Evolutionary conservation across 352 stramenopile species (phyloP).

Genomic region (Globisporangium megalacanthum): DNA sequence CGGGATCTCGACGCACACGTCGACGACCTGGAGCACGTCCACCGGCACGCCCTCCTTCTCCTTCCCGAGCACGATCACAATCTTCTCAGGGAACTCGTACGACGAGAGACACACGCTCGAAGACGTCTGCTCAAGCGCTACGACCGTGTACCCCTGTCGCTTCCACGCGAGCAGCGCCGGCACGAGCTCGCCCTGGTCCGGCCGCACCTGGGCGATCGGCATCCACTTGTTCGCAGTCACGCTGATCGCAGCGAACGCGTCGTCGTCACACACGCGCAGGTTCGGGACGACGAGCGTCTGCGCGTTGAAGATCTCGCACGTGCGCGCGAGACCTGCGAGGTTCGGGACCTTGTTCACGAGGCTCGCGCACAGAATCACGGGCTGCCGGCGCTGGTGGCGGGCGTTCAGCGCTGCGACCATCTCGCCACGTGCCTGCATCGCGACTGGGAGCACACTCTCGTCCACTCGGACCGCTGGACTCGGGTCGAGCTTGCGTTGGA

Average conservation of each 20-base stretch:
- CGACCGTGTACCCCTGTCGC: slow-evolving; percentile 86
- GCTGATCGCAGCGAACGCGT: slow-evolving; percentile 88
- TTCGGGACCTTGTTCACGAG: slow-evolving; percentile 96
- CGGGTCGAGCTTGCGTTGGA: slow-evolving; percentile 81
- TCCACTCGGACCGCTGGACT: slow-evolving; percentile 45
- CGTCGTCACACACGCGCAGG: slow-evolving; percentile 77
- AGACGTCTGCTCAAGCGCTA: slow-evolving; percentile 94
- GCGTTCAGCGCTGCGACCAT: slow-evolving; percentile 29
- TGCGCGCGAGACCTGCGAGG: slow-evolving; percentile 90
- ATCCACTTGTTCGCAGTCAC: slow-evolving; percentile 95
- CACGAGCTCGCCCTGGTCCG: slow-evolving; percentile 30
- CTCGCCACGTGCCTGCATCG: slow-evolving; percentile 32
- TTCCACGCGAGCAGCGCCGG: slow-evolving; percentile 60
- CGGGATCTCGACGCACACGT: slow-evolving; percentile 96
- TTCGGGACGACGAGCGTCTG: slow-evolving; percentile 88
- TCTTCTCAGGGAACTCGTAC: slow-evolving; percentile 86
- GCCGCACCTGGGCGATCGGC: slow-evolving; percentile 86
- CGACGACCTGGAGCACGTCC: slow-evolving; percentile 92
- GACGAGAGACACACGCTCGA: slow-evolving; percentile 83
- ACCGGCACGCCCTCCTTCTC: slow-evolving; percentile 97
- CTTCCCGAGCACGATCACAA: slow-evolving; percentile 93
- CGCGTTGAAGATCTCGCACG: slow-evolving; percentile 94
- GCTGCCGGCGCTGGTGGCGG: slow-evolving; percentile 46
- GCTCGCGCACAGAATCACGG: slow-evolving; percentile 73
- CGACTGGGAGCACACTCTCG: slow-evolving; percentile 46